These are phyloP conservation scores for Orbilia javanica DNA, from an alignment of 2,329 filamentous ascomycete species.

Conservation along the genomic window DNA sequence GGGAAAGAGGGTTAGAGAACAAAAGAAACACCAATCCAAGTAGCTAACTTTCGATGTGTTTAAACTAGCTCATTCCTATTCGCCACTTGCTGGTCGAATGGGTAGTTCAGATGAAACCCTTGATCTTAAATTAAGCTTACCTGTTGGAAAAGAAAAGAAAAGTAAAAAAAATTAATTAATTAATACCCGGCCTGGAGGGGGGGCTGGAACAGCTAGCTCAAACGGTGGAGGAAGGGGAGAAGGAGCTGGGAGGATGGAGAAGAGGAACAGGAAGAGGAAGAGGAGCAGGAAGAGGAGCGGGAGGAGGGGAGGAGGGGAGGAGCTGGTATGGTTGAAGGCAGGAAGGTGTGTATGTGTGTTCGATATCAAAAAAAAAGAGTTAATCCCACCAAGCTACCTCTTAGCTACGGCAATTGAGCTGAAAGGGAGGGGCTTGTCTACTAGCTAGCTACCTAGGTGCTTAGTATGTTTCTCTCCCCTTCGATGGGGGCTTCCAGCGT, in stretches of 20 bases:
- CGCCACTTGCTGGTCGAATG: background rate
- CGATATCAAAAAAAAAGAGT: slow-evolving; percentile 11
- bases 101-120: slow-evolving; percentile 6
- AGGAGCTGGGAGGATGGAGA: background rate
- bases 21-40: background rate
- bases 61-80: background rate
- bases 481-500: slow-evolving; percentile 7
- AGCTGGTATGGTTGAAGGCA: background rate
- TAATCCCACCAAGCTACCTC: no score
- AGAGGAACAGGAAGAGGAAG: no score
- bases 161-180: background rate
- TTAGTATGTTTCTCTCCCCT: no score
- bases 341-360: background rate
- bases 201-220: background rate
- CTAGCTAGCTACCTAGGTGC: no score
- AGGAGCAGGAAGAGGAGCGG: background rate
- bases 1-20: no score
- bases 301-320: background rate
- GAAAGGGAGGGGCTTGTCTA: background rate
- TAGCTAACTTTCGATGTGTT: background rate
- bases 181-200: background rate
- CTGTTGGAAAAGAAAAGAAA: background rate
- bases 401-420: background rate
- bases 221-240: background rate
- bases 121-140: background rate